These are phyloP conservation scores for Kuraishia ogatae DNA, from an alignment of 805 yeast genomes.

Conservation along the genomic window DNA sequence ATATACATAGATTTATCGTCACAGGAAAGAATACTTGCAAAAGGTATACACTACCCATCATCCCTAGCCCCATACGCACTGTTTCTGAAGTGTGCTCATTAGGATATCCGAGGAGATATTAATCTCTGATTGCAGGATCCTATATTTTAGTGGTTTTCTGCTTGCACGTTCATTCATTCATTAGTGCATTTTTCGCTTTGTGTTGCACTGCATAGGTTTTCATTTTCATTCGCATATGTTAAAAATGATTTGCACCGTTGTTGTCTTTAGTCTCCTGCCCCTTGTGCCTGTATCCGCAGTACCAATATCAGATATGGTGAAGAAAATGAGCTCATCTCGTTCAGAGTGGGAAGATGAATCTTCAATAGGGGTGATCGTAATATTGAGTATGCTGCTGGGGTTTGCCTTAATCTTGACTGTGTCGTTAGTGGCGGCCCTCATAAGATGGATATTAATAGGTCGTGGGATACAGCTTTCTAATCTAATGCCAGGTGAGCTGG, in stretches of 20 bases:
- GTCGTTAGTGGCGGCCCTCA: constrained; percentile 7
- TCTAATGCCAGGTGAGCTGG: constrained; percentile 49
- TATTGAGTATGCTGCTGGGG: constrained; percentile 16
- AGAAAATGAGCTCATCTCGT: background rate
- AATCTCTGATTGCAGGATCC: too few relatives aligned
- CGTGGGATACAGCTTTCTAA: constrained; percentile 14
- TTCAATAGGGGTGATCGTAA: constrained; percentile 6
- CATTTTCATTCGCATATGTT: background rate
- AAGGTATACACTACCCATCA: too few relatives aligned
- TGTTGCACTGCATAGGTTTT: background rate
- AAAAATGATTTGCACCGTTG: background rate
- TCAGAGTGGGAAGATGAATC: background rate
- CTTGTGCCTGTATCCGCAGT: background rate
- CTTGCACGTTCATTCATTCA: too few relatives aligned
- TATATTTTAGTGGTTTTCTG: too few relatives aligned
- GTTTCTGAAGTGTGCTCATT: too few relatives aligned
- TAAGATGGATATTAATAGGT: constrained; percentile 7
- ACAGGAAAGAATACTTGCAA: too few relatives aligned
- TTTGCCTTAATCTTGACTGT: constrained; percentile 11
- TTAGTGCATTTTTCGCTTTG: too few relatives aligned
- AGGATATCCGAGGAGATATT: too few relatives aligned
- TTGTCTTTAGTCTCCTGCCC: background rate
- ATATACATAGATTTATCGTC: too few relatives aligned
- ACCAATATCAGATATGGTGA: background rate
- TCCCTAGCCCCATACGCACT: too few relatives aligned